Conservation (phyloP, 2,329 filamentous ascomycete genomes). For the Ophiostoma ips region DNA sequence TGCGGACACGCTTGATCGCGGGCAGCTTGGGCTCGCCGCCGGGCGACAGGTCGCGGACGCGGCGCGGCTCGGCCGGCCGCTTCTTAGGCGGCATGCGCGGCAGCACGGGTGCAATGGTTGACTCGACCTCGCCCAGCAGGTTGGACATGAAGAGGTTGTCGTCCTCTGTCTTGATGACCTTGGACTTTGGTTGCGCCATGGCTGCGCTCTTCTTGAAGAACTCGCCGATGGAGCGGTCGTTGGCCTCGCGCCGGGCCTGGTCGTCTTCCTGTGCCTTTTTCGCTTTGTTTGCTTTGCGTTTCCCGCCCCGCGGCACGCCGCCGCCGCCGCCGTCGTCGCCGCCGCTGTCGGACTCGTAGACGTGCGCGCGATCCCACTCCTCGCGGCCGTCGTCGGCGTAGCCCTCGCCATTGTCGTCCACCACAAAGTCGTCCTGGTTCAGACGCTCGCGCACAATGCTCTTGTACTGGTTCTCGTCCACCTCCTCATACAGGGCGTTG, state of each 20-base stretch:
- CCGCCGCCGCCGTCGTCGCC: conserved; percentile 62
- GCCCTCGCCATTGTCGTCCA: conserved; percentile 94
- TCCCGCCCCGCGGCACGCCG: conserved; percentile 25
- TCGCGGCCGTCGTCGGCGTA: conserved; percentile 94
- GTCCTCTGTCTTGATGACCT: conserved; percentile 73
- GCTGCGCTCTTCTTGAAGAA: conserved; percentile 74
- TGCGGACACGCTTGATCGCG: conserved; percentile 40
- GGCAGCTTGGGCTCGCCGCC: conserved; percentile 36
- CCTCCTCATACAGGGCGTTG: conserved; percentile 80
- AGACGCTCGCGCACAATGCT: conserved; percentile 81
- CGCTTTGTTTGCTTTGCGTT: conserved; percentile 38
- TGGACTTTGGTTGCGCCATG: conserved; percentile 53
- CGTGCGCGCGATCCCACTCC: conserved; percentile 66
- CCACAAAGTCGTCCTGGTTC: conserved; percentile 92
- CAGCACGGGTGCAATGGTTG: conserved; percentile 45
- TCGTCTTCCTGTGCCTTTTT: conserved; percentile 86
- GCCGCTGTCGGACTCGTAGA: conserved; percentile 64
- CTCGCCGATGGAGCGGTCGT: conserved; percentile 83
- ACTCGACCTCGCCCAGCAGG: conserved; percentile 77
- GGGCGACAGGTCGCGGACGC: conserved; percentile 63
- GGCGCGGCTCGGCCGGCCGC: conserved; percentile 59
- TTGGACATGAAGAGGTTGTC: conserved; percentile 79
- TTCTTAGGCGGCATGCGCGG: conserved; percentile 48
- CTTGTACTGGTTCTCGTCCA: conserved; percentile 95
- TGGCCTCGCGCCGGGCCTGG: conserved; percentile 69